phyloP scores from a whole-genome alignment of 2,329 filamentous ascomycete species.

The Fusarium dlaminii region DNA sequence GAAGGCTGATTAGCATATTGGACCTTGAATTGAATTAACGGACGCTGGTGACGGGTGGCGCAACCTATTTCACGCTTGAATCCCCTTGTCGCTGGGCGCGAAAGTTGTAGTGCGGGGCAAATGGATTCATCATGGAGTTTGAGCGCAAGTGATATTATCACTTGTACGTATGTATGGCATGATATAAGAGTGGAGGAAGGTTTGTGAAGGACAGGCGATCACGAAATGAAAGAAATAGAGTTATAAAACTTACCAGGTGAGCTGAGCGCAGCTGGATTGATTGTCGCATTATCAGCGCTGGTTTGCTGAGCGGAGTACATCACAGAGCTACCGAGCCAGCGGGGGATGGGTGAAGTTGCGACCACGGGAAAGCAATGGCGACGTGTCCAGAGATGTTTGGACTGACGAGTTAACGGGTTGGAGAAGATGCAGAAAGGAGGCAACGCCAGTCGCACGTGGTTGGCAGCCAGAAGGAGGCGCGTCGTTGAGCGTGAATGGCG shows the following conservation, averaged over 20 bases:
- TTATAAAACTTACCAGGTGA: slow-evolving; percentile 70
- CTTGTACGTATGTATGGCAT: neutral
- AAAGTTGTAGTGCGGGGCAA: slow-evolving; percentile 25
- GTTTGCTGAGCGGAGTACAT: slow-evolving; percentile 63
- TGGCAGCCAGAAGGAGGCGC: slow-evolving; percentile 52
- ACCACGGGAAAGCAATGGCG: slow-evolving; percentile 55
- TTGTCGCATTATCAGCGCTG: slow-evolving; percentile 85
- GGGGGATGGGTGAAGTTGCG: slow-evolving; percentile 34
- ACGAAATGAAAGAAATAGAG: slow-evolving; percentile 13
- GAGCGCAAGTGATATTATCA: slow-evolving; percentile 5
- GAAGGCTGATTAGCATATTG: slow-evolving; percentile 40
- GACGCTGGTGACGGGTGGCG: slow-evolving; percentile 7
- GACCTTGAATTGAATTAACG: neutral
- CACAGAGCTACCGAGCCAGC: slow-evolving; percentile 43
- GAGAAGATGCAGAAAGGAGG: slow-evolving; percentile 54
- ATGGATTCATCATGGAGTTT: slow-evolving; percentile 24
- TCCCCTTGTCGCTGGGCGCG: neutral
- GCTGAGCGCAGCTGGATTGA: slow-evolving; percentile 89
- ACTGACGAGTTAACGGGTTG: slow-evolving; percentile 51
- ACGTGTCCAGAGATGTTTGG: slow-evolving; percentile 72
- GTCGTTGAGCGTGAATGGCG: slow-evolving; percentile 38
- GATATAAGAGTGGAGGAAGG: slow-evolving; percentile 10
- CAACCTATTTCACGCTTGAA: slow-evolving; percentile 1
- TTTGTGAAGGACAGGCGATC: slow-evolving; percentile 24
- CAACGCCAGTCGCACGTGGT: slow-evolving; percentile 61